Conservation (phyloP, 1,139 yeast species). For the Saccharomycopsis hybrid region DNA sequence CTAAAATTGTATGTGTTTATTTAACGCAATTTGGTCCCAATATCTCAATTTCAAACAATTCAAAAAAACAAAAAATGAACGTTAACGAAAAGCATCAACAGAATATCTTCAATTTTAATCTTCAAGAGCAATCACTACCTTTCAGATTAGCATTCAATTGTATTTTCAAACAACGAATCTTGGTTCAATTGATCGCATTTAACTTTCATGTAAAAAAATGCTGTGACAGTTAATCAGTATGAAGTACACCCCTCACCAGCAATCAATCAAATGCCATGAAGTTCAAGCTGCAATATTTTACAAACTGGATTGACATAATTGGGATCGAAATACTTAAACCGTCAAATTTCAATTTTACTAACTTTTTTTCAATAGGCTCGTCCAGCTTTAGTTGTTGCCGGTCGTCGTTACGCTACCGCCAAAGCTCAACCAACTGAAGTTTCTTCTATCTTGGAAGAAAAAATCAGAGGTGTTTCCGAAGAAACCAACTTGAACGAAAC, state of each 20-base stretch:
- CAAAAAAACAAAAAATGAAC: neutral
- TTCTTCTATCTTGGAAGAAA: slow-evolving; percentile 96
- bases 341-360: neutral
- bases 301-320: too few relatives aligned
- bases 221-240: too few relatives aligned
- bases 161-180: too few relatives aligned
- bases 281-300: too few relatives aligned
- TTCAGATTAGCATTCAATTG: too few relatives aligned
- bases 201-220: too few relatives aligned
- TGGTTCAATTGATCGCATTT: too few relatives aligned
- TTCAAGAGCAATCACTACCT: too few relatives aligned
- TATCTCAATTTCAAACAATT: neutral
- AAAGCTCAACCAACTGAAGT: slow-evolving; percentile 99
- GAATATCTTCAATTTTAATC: neutral
- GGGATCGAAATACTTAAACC: too few relatives aligned
- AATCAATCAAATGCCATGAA: too few relatives aligned
- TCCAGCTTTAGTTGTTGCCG: slow-evolving; percentile 60
- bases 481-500: slow-evolving; percentile 98
- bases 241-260: too few relatives aligned
- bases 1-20: slow-evolving; percentile 18
- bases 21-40: neutral
- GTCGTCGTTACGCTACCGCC: slow-evolving; percentile 84
- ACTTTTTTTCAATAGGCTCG: slow-evolving; percentile 45
- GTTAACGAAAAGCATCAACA: neutral
- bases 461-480: slow-evolving; percentile 98